These are phyloP conservation scores for Colletotrichum lindemuthianum DNA, from an alignment of 2,329 filamentous ascomycete genomes.

Conservation along the genomic window DNA sequence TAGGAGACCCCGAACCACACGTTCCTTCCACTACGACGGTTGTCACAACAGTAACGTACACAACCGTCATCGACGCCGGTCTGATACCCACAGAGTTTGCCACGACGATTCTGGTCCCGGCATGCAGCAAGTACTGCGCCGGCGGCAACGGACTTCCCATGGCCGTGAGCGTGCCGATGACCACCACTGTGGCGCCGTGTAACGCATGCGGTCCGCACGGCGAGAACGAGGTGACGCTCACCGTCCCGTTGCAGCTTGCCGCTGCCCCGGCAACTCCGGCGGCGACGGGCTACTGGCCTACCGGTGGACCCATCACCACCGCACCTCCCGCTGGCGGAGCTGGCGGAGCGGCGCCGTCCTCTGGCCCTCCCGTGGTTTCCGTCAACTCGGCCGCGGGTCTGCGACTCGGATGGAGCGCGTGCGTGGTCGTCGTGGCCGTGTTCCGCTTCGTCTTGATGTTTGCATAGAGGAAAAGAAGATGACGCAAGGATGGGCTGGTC, in stretches of 20 bases:
- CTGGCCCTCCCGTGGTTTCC: conserved; percentile 15
- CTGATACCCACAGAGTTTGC: conserved; percentile 45
- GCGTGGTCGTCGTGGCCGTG: conserved; percentile 16
- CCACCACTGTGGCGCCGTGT: conserved; percentile 43
- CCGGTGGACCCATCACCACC: neutral
- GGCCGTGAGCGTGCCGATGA: conserved; percentile 40
- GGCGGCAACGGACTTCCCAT: conserved; percentile 25
- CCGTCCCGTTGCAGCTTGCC: conserved; percentile 41
- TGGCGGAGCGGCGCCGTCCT: conserved; percentile 13
- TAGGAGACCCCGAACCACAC: conserved; percentile 41
- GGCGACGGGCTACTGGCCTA: conserved; percentile 19
- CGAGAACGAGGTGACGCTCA: conserved; percentile 46
- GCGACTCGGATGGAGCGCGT: conserved; percentile 10
- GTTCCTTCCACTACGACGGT: conserved; percentile 37
- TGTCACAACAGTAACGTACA: conserved; percentile 44
- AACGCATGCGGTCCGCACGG: conserved; percentile 44
- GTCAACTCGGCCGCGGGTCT: conserved; percentile 20
- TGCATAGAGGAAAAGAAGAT: conserved; percentile 2
- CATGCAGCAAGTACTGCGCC: conserved; percentile 37
- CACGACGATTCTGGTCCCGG: conserved; percentile 43
- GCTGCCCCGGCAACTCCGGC: conserved; percentile 27
- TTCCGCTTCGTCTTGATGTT: conserved; percentile 27
- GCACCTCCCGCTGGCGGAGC: conserved; percentile 10
- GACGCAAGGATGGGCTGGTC: conserved; percentile 10
- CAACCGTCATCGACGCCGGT: conserved; percentile 47